A percentile compares a stretch with the other conserved stretches of the same genome.
phyloP scores from a whole-genome alignment of 1,284 basidiomycete species.

The Meira miltonrushii region DNA sequence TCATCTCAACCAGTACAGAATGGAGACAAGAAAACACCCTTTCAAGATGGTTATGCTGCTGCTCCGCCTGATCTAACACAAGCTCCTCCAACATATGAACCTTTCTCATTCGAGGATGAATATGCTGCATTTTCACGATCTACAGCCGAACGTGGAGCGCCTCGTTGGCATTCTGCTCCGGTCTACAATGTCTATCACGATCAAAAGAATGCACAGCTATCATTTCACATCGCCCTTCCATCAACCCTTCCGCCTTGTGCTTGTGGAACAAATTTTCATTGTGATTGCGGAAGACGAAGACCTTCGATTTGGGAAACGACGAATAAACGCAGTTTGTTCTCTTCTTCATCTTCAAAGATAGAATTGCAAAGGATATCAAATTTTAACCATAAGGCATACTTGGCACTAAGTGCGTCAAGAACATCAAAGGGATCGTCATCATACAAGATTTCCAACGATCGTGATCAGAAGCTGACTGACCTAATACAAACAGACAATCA shows the following conservation, averaged over 20 bases:
- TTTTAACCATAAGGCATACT: neutral
- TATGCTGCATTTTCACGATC: neutral
- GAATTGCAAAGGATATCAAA: neutral
- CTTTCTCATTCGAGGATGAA: conserved; percentile 5
- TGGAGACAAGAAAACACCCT: neutral
- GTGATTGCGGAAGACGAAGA: conserved; percentile 1
- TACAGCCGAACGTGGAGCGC: neutral
- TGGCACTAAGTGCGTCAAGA: neutral
- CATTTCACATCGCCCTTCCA: conserved; percentile 27
- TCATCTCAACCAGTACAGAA: neutral
- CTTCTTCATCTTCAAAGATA: neutral
- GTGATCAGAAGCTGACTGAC: too few relatives aligned
- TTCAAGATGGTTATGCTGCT: neutral
- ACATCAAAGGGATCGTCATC: neutral
- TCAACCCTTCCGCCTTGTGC: conserved; percentile 8
- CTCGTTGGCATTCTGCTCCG: conserved; percentile 3
- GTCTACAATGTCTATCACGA: conserved; percentile 7
- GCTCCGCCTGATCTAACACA: neutral
- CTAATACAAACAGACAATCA: too few relatives aligned
- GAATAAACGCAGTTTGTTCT: too few relatives aligned
- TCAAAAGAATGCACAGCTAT: conserved; percentile 18
- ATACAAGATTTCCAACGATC: too few relatives aligned
- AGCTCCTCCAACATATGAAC: conserved; percentile 8
- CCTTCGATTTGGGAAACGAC: neutral
- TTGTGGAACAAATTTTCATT: conserved; percentile 9